Percentiles rank a stretch among this genome's conserved stretches.
Evolutionary conservation across 2,329 filamentous ascomycete genomes (phyloP).

Genomic region (Penicillium sp.): DNA sequence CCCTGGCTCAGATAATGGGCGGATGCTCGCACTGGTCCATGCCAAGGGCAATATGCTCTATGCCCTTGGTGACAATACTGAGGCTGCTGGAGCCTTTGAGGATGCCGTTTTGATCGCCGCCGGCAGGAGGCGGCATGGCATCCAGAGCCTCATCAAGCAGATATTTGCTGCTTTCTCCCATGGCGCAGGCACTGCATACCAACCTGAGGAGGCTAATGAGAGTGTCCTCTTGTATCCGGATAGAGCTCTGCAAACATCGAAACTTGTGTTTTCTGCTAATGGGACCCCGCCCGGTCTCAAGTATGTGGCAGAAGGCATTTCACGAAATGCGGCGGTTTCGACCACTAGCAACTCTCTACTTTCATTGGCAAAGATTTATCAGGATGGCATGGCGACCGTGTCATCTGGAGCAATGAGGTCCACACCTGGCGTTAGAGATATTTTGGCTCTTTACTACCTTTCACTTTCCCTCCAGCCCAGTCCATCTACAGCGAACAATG

Average conservation of each 20-base stretch:
- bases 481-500: constrained; percentile 96
- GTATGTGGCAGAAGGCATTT: constrained; percentile 67
- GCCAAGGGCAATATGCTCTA: constrained; percentile 99
- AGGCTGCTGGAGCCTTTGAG: constrained; percentile 86
- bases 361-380: constrained; percentile 95
- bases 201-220: constrained; percentile 43
- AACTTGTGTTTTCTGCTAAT: constrained; percentile 73
- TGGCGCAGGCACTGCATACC: constrained; percentile 40
- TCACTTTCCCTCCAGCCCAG: constrained; percentile 93
- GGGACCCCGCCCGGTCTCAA: constrained; percentile 79
- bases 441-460: constrained; percentile 90
- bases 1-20: constrained; percentile 82
- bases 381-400: constrained; percentile 86
- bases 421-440: constrained; percentile 81
- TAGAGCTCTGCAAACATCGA: constrained; percentile 77
- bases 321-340: constrained; percentile 77
- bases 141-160: constrained; percentile 74
- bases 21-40: constrained; percentile 90
- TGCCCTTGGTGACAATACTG: constrained; percentile 75
- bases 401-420: constrained; percentile 59
- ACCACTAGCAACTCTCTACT: constrained; percentile 95
- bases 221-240: constrained; percentile 82
- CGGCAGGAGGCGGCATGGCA: constrained; percentile 67
- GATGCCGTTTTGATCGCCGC: constrained; percentile 89
- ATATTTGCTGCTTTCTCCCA: constrained; percentile 71